Base-by-base conservation (phyloP, 805 yeast species). In the Blastobotrys mokoenaii region DNA sequence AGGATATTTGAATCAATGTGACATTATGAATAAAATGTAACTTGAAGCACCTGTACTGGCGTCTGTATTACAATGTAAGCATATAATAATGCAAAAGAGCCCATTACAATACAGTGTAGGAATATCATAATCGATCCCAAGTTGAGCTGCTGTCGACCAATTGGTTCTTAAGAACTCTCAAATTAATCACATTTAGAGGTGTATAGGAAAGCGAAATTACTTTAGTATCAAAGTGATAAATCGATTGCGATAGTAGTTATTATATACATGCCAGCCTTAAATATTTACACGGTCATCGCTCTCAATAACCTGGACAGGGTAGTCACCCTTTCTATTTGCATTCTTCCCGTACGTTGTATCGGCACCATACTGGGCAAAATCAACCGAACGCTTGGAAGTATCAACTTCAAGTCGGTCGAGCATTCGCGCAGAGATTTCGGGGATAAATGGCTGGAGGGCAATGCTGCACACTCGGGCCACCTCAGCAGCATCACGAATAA, bases 381-480 rank as follows among this genome's bases (percentile, higher is more conserved):
- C 65, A 4, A 70, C 35, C 1, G 65, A 57, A 38, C 90, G 65
- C 14, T 65, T 67, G 0, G 55, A 58, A 1, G 50, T 38, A 5
- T 56, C 56, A 1, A 87, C 94, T 10, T 71, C 75, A 43, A 90
- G 60, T 45, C 85, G 67, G 56, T 82, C 82, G 14, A 90, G 66
- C 3, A 86, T 65, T 9, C 65, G 63, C 0, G 56, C 50, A 0
- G 95, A 63, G 42, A 87, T 67, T 2, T 66, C 65, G 0, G 97
- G 97, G 35, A 84, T 77, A 20, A 90, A 70, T 1, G 96, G 86
- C 47, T 74, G 79, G 29, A 83, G 68, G 31, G 84, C 57, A 6
- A 90, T 79, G 1, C 90, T 71, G 9, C 75, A 56, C 0, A 85
- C 72, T 46, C 97, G 71, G 12, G 80, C 70, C 0, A 79, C 72